phyloP scores from a whole-genome alignment of 345 rosid species.

The Microthlaspi erraticum region DNA sequence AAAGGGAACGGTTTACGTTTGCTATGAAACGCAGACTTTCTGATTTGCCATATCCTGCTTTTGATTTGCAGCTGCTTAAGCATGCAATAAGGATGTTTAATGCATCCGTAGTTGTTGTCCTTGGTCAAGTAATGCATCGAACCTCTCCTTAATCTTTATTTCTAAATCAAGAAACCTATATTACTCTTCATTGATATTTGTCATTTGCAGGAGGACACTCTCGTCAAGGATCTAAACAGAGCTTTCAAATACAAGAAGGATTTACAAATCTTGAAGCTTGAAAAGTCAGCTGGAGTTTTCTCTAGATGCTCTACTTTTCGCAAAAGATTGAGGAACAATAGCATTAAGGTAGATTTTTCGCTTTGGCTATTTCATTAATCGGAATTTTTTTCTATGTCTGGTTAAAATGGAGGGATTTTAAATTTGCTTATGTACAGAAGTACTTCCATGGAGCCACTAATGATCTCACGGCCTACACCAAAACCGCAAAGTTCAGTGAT shows the following conservation, averaged over 20 bases:
- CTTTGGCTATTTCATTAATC: background rate
- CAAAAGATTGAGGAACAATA: background rate
- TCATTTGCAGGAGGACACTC: constrained; percentile 12
- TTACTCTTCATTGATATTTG: background rate
- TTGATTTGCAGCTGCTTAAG: constrained; percentile 30
- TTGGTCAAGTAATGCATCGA: constrained; percentile 30
- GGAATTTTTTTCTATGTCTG: background rate
- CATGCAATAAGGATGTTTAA: constrained; percentile 31
- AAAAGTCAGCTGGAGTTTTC: constrained; percentile 26
- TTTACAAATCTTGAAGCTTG: constrained; percentile 34
- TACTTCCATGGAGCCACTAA: constrained; percentile 29
- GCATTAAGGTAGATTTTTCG: background rate
- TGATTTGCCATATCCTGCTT: background rate
- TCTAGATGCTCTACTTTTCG: background rate
- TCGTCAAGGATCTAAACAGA: constrained; percentile 2
- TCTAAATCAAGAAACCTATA: constrained; percentile 13
- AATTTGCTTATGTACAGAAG: constrained; percentile 11
- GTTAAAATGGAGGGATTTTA: background rate
- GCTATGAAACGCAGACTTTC: background rate
- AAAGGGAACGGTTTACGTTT: background rate
- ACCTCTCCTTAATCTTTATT: background rate
- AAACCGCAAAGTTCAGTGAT: constrained; percentile 27
- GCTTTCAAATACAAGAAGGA: constrained; percentile 1
- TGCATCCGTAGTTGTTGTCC: constrained; percentile 25
- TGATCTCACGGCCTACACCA: constrained; percentile 22